Evolutionary conservation across 768 basidiomycete genomes (phyloP), one percentile per base, ranked within the genome.

Genomic region (Mycena pura): DNA sequence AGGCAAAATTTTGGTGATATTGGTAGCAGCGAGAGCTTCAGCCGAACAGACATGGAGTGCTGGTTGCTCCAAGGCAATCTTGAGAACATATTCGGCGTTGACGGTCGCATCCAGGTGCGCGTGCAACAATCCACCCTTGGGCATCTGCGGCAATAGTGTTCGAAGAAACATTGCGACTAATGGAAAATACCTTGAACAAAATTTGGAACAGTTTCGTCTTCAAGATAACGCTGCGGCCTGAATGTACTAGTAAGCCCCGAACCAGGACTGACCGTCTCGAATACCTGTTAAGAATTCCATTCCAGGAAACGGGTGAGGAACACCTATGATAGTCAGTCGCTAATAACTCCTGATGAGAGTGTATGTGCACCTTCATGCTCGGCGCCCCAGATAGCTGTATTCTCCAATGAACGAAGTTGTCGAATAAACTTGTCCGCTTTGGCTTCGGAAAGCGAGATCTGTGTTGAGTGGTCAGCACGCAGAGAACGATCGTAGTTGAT

Each of bases 271-370:
- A 22, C 10, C 43, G n/a, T 47, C n/a, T 5, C 4, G 29, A 41
- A 44, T 59, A 87, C 89, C 88, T 39, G 87, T 91, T 63, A 91
- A 73, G 66, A 91, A 92, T 65, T 86, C 88, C 89, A 91, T 91
- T 40, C 91, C 91, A 21, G 89, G 89, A 64, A 90, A 92, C 1
- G 86, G 78, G 65, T 91, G 85, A 5, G 81, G 83, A 17, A 65
- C 45, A 14, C 38, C 51, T 51, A 31, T 19, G 21, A 19, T 22
- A 36, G 28, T 22, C 10, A 13, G 13, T 11, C 10, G 10, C 27
- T 6, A 25, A 27, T 6, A 10, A 10, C 6, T 15, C 13, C 13
- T 6, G 17, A 48, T 6, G 13, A 24, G 13, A 10, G 19, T 48
- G 21, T 6, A 13, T 19, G n/a, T 41, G 86, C 76, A 6, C 79